Evolutionary conservation across 352 stramenopile species (phyloP), one percentile per base, ranked within the genome.

Genomic region (Globisporangium spinosum): DNA sequence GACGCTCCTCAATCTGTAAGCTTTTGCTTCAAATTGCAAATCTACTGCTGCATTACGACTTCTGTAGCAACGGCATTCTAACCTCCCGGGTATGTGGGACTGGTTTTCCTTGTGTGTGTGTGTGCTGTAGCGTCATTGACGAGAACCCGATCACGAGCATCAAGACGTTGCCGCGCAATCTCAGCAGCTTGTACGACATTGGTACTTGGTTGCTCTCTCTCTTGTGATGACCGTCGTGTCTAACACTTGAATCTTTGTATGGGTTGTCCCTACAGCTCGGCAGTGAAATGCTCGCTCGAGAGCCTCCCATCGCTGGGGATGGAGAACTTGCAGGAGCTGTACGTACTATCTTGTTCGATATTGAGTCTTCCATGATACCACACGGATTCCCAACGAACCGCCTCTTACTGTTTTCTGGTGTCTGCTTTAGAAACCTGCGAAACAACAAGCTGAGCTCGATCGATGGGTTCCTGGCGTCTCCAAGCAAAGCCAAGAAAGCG

Each of bases 1-100:
- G 49, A 67, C 61, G 7, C 32, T 67, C 25, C 49, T 35, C 34
- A 53, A n/a, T 17, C 61, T 67, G 61, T 67, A 58, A 17, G 61
- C 40, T 23, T 8, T 17, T 32, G 25, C 5, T 17, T 63, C 15
- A 17, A 10, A 20, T 49, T 20, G 0, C 1, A 9, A 49, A 49
- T 9, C 40, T 45, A 45, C 38, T 45, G 7, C 20, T 9, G 15
- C 20, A 45, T 4, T 45, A 17, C 6, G 38, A 45, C 38, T 45
- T 45, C 40, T 17, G 8, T 49, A 49, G 6, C 6, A 49, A 3
- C 4, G 40, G n/a, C 2, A 49, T 51, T n/a, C 43, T 51, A 23
- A 51, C 43, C 17, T 20, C 10, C 2, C 2, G 17, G 5, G 7
- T n/a, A 22, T n/a, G 43, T 23, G 43, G 2, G 2, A 51, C 7